A percentile compares a stretch with the other conserved stretches of the same genome.
phyloP scores from a whole-genome alignment of 2,329 filamentous ascomycete genomes.

The Escovopsis weberi region DNA sequence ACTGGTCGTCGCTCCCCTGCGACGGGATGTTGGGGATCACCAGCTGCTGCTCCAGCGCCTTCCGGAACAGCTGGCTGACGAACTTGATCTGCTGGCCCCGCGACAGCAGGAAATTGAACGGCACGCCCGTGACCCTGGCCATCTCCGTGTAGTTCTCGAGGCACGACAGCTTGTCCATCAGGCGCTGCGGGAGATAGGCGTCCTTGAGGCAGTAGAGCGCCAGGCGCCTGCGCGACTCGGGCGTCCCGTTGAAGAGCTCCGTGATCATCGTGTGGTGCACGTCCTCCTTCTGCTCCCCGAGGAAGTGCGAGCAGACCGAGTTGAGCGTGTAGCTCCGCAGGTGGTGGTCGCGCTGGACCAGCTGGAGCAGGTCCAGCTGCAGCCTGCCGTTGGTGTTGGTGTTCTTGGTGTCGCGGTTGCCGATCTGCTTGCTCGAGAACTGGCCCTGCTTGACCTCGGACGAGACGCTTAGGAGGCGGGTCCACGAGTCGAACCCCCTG shows the following conservation, averaged over 20 bases:
- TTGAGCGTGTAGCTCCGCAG: conserved; percentile 94
- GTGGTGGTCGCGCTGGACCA: conserved; percentile 90
- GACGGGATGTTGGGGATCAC: conserved; percentile 78
- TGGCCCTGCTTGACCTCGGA: conserved; percentile 67
- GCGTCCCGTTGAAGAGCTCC: conserved; percentile 89
- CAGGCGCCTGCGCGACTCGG: conserved; percentile 77
- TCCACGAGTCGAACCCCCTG: conserved; percentile 71
- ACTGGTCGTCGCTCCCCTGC: conserved; percentile 68
- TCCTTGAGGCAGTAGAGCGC: conserved; percentile 97
- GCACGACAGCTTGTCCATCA: conserved; percentile 97
- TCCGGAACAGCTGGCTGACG: conserved; percentile 91
- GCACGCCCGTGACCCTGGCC: conserved; percentile 97
- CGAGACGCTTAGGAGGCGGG: conserved; percentile 55
- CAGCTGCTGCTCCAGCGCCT: conserved; percentile 81
- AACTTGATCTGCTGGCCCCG: conserved; percentile 96
- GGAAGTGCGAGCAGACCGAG: conserved; percentile 85
- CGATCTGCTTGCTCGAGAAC: conserved; percentile 97
- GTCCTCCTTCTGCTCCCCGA: conserved; percentile 96
- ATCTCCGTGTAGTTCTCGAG: conserved; percentile 99
- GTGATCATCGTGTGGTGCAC: conserved; percentile 99
- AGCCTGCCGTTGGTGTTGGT: conserved; percentile 92
- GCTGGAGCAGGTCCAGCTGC: conserved; percentile 84
- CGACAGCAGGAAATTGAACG: conserved; percentile 85
- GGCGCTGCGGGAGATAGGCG: conserved; percentile 80
- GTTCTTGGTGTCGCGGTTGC: conserved; percentile 82